Evolutionary conservation across 192 early-diverging fungal species (phyloP).

Genomic region (Rhizoclosmatium globosum): DNA sequence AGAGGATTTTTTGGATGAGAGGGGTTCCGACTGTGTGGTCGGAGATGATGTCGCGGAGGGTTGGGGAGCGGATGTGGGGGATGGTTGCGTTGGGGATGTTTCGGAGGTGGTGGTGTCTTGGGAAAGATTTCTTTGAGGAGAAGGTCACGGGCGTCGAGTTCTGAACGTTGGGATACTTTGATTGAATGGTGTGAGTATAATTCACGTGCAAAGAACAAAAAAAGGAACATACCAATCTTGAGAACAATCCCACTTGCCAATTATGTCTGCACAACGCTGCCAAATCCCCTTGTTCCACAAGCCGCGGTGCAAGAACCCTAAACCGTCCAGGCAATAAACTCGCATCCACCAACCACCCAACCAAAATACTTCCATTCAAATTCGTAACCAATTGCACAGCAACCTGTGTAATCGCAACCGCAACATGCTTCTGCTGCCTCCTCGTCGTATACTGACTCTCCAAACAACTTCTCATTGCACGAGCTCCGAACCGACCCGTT

Average conservation of each 20-base stretch:
- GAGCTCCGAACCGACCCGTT: slow-evolving; percentile 91
- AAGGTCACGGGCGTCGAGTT: slow-evolving; percentile 87
- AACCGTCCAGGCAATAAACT: slow-evolving; percentile 84
- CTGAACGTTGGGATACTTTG: slow-evolving; percentile 65
- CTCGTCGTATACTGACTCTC: slow-evolving; percentile 87
- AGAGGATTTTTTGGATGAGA: slow-evolving; percentile 88
- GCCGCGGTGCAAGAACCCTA: slow-evolving; percentile 80
- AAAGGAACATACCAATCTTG: slow-evolving; percentile 68
- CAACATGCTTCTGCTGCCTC: slow-evolving; percentile 92
- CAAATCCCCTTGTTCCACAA: slow-evolving; percentile 60
- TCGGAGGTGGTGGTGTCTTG: slow-evolving; percentile 15
- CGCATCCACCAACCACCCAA: slow-evolving; percentile 95
- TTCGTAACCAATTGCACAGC: slow-evolving; percentile 84
- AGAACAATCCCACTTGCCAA: slow-evolving; percentile 83
- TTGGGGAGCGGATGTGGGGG: no score
- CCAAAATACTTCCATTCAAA: slow-evolving; percentile 88
- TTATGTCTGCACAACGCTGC: slow-evolving; percentile 88
- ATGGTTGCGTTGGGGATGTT: not conserved
- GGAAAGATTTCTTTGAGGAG: slow-evolving; percentile 87
- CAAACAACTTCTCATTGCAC: slow-evolving; percentile 91
- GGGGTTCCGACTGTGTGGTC: slow-evolving; percentile 90
- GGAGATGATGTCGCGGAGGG: slow-evolving; percentile 53
- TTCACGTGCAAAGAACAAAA: no score
- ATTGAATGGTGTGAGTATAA: slow-evolving; percentile 43
- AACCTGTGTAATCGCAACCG: slow-evolving; percentile 86